phyloP scores from a whole-genome alignment of 2,329 filamentous ascomycete species.

The Venturia oleaginea region DNA sequence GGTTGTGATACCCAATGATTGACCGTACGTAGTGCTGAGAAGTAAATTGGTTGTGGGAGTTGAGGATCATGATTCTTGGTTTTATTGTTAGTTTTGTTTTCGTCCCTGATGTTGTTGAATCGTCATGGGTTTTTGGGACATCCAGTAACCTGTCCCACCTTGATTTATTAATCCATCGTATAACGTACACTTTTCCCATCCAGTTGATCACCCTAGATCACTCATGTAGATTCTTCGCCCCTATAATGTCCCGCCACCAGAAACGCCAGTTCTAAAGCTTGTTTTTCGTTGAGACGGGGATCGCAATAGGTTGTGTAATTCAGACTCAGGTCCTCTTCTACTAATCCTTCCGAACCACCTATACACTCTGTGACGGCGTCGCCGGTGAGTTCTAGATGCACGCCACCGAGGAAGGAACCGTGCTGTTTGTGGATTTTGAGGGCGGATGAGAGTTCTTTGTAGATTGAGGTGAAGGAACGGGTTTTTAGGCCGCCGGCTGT shows the following conservation, averaged over 20 bases:
- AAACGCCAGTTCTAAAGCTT: slow-evolving; percentile 91
- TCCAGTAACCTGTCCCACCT: no score
- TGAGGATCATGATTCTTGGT: background rate
- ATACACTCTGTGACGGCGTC: slow-evolving; percentile 95
- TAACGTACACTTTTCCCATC: no score
- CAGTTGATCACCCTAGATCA: background rate
- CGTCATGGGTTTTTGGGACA: no score
- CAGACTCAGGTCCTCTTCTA: slow-evolving; percentile 76
- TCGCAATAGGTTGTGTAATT: slow-evolving; percentile 98
- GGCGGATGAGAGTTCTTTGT: slow-evolving; percentile 75
- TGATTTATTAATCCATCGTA: no score
- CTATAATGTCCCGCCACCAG: slow-evolving; percentile 77
- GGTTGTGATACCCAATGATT: background rate
- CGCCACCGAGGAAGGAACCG: slow-evolving; percentile 80
- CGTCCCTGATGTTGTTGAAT: no score
- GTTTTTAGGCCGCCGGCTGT: slow-evolving; percentile 81
- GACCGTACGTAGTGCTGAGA: background rate
- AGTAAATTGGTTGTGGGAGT: background rate
- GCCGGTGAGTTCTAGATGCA: slow-evolving; percentile 90
- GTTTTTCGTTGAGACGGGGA: slow-evolving; percentile 91
- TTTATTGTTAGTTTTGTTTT: no score
- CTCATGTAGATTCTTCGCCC: slow-evolving; percentile 26
- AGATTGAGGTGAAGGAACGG: slow-evolving; percentile 80
- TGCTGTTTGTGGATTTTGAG: slow-evolving; percentile 75
- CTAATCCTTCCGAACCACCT: slow-evolving; percentile 77